Evolutionary conservation across 73 alveolate species (phyloP).

Genomic region (Tetrahymena borealis): DNA sequence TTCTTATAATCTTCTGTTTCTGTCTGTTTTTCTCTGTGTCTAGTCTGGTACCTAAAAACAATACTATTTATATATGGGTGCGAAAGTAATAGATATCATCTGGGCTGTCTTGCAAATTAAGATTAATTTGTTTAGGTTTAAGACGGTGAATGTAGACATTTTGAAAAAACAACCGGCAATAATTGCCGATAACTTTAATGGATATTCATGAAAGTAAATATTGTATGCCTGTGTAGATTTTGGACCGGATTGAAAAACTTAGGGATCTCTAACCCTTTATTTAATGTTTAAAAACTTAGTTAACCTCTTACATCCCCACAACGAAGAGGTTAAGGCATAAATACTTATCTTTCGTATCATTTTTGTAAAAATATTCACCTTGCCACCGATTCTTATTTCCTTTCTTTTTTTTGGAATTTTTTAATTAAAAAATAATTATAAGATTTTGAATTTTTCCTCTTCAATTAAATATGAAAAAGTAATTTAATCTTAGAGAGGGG

Average conservation of each 20-base stretch:
- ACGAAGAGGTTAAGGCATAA: neutral
- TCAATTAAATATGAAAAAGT: too few relatives aligned
- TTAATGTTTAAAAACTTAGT: neutral
- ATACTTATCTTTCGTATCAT: neutral
- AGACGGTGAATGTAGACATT: constrained; percentile 3
- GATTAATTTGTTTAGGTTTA: neutral
- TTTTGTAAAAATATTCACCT: neutral
- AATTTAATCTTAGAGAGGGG: too few relatives aligned
- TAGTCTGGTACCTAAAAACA: neutral
- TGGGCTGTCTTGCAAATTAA: constrained; percentile 1
- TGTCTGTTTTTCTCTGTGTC: neutral
- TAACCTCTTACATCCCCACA: constrained; percentile 1
- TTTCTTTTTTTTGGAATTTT: neutral
- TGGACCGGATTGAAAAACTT: neutral
- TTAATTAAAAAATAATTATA: neutral
- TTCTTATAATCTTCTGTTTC: neutral
- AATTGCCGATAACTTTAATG: neutral
- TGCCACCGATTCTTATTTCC: constrained; percentile 4
- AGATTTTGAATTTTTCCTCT: neutral
- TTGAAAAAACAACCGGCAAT: neutral
- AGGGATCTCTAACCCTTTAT: neutral
- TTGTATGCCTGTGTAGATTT: neutral
- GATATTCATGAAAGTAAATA: neutral
- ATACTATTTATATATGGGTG: neutral
- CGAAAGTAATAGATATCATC: constrained; percentile 2